phyloP scores from a whole-genome alignment of 306 rosid species.

The Sphenostylis stenocarpa region DNA sequence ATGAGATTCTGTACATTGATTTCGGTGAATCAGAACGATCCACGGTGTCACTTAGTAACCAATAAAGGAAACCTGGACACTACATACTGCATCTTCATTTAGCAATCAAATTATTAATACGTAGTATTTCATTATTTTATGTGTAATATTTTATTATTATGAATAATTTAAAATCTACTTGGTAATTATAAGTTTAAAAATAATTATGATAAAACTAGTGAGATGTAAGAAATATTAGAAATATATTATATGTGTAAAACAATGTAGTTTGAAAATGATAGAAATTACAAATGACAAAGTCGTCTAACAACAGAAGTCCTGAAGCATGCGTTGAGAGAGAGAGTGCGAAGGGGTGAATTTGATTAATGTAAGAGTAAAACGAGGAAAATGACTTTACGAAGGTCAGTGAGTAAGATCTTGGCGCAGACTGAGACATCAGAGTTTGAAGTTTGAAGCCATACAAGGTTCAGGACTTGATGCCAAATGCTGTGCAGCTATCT shows the following conservation, averaged over 20 bases:
- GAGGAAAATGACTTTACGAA: neutral
- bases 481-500: constrained; percentile 5
- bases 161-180: neutral
- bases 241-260: too few relatives aligned
- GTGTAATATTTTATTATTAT: neutral
- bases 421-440: neutral
- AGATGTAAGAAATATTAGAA: too few relatives aligned
- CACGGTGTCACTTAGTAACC: neutral
- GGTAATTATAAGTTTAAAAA: neutral
- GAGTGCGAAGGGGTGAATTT: neutral
- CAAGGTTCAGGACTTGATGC: neutral
- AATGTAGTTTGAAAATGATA: neutral
- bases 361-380: neutral
- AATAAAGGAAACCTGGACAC: neutral
- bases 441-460: neutral
- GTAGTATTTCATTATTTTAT: neutral
- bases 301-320: neutral
- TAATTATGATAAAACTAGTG: too few relatives aligned
- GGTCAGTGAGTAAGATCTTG: neutral
- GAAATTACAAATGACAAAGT: neutral
- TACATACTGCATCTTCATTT: neutral
- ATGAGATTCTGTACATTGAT: neutral
- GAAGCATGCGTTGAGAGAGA: neutral
- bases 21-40: neutral
- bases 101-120: neutral